Percentiles rank a stretch among this genome's conserved stretches.
Conservation (phyloP, 1,284 basidiomycete genomes). For the Cryptococcus hybrid region DNA sequence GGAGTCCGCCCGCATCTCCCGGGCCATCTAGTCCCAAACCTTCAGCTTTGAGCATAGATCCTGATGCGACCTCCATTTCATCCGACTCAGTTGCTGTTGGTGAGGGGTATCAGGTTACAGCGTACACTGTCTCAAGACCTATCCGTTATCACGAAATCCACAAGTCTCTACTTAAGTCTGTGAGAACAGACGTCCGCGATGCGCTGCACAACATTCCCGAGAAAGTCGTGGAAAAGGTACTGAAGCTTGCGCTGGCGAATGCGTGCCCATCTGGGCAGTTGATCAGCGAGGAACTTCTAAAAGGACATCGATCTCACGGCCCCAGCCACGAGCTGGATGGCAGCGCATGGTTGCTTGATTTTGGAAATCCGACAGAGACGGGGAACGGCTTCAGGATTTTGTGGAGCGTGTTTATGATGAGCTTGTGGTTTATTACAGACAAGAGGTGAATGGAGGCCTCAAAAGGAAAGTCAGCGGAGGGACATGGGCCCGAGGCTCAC, state of each 20-base stretch:
- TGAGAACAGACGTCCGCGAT: conserved; percentile 61
- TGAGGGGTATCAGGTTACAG: conserved; percentile 43
- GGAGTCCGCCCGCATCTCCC: conserved; percentile 39
- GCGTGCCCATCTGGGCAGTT: conserved; percentile 18
- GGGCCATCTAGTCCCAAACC: conserved; percentile 42
- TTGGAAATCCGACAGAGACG: conserved; percentile 48
- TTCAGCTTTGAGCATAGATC: conserved; percentile 32
- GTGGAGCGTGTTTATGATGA: conserved; percentile 63
- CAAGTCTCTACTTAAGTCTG: conserved; percentile 59
- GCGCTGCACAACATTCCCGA: conserved; percentile 56
- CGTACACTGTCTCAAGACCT: conserved; percentile 42
- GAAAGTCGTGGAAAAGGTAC: conserved; percentile 65
- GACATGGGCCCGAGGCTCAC: conserved; percentile 10
- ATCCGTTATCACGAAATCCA: conserved; percentile 55
- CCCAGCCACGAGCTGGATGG: conserved; percentile 3
- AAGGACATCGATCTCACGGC: conserved; percentile 14
- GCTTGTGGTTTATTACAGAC: conserved; percentile 47
- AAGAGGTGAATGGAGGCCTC: conserved; percentile 20
- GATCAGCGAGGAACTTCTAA: conserved; percentile 25
- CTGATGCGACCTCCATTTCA: conserved; percentile 21
- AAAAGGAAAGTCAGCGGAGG: conserved; percentile 34
- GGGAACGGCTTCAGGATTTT: conserved; percentile 67
- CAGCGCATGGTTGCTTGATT: conserved; percentile 24
- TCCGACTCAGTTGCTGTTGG: conserved; percentile 21
- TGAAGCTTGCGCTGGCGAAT: conserved; percentile 36